phyloP scores from a whole-genome alignment of 2,329 filamentous ascomycete genomes.

The Fusarium guadeloupense region DNA sequence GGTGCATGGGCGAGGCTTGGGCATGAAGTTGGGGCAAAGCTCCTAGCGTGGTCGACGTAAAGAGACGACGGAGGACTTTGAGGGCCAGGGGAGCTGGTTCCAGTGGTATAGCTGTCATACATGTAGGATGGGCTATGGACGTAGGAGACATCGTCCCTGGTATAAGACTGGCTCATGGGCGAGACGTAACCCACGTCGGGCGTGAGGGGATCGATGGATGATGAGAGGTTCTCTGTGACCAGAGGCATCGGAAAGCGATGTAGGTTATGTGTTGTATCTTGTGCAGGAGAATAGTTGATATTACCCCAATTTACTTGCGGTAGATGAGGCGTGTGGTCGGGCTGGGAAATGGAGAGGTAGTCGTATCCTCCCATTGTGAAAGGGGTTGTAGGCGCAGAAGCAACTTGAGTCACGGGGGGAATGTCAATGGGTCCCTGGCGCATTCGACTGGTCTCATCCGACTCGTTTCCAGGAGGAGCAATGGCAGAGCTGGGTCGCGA shows the following conservation, averaged over 20 bases:
- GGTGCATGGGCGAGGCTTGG: slow-evolving; percentile 69
- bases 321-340: slow-evolving; percentile 53
- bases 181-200: slow-evolving; percentile 69
- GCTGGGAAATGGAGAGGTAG: slow-evolving; percentile 62
- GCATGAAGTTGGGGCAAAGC: slow-evolving; percentile 65
- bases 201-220: slow-evolving; percentile 67
- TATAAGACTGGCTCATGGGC: slow-evolving; percentile 66
- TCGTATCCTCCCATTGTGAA: slow-evolving; percentile 54
- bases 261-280: slow-evolving; percentile 52
- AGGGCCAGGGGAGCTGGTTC: slow-evolving; percentile 62
- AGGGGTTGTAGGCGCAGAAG: slow-evolving; percentile 58
- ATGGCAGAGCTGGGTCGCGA: slow-evolving; percentile 57
- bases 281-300: slow-evolving; percentile 57
- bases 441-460: slow-evolving; percentile 48
- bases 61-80: slow-evolving; percentile 65
- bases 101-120: slow-evolving; percentile 64
- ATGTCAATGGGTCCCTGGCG: slow-evolving; percentile 50
- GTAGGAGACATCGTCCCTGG: slow-evolving; percentile 66
- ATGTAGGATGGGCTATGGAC: slow-evolving; percentile 65
- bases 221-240: slow-evolving; percentile 60
- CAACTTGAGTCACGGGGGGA: slow-evolving; percentile 44
- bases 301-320: slow-evolving; percentile 57
- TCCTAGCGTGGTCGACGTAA: slow-evolving; percentile 61
- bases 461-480: slow-evolving; percentile 42
- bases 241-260: slow-evolving; percentile 58